Percentiles rank a stretch among this genome's conserved stretches.
These are phyloP conservation scores for Astrothelium subdiscretum DNA, from an alignment of 495 filamentous ascomycete genomes.

Conservation along the genomic window DNA sequence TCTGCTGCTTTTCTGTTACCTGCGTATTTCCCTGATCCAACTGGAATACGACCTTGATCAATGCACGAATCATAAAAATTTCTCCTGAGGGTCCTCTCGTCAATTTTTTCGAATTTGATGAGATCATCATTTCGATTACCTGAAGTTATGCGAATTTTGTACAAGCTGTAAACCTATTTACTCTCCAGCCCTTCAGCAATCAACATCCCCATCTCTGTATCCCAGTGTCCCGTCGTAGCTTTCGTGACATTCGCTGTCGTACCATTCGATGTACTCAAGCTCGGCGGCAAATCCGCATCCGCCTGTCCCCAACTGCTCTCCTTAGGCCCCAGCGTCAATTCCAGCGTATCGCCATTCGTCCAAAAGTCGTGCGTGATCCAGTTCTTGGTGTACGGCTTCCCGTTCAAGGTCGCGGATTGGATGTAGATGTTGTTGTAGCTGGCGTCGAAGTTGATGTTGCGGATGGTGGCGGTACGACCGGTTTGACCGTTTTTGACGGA, in stretches of 20 bases:
- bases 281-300: slow-evolving; percentile 40
- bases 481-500: slow-evolving; percentile 49
- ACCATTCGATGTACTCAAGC: slow-evolving; percentile 13
- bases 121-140: too few relatives aligned
- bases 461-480: slow-evolving; percentile 47
- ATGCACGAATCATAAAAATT: too few relatives aligned
- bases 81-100: too few relatives aligned
- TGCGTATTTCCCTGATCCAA: too few relatives aligned
- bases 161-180: not conserved
- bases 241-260: not conserved
- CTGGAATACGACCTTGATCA: too few relatives aligned
- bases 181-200: not conserved
- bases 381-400: slow-evolving; percentile 40
- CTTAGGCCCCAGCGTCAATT: slow-evolving; percentile 35
- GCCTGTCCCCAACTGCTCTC: slow-evolving; percentile 44
- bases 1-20: too few relatives aligned
- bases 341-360: slow-evolving; percentile 37
- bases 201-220: too few relatives aligned
- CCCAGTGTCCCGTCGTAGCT: not conserved
- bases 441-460: slow-evolving; percentile 52
- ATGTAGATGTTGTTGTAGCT: slow-evolving; percentile 44
- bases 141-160: not conserved
- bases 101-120: too few relatives aligned
- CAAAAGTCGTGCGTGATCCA: slow-evolving; percentile 48
- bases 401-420: slow-evolving; percentile 40